Conservation (phyloP, 148 eudicot species). For the Oxyria digyna region DNA sequence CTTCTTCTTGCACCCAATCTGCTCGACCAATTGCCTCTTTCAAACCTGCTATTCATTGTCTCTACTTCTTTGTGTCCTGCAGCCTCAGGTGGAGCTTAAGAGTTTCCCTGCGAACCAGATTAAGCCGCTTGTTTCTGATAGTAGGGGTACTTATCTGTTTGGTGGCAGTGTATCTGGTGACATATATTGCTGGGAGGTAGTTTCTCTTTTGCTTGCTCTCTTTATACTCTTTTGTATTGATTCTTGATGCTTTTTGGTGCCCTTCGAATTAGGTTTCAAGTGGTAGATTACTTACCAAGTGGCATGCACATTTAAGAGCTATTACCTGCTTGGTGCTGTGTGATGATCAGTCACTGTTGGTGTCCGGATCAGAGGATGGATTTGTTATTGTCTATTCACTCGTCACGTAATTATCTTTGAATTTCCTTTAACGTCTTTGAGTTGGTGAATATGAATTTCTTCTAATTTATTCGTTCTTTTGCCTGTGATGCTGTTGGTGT, state of each 20-base stretch:
- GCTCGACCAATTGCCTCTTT: not conserved
- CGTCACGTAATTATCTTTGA: slow-evolving; percentile 30
- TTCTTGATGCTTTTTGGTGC: not conserved
- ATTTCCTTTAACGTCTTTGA: not conserved
- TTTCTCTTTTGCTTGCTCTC: not conserved
- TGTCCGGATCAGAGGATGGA: slow-evolving; percentile 93
- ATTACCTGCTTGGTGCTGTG: slow-evolving; percentile 58
- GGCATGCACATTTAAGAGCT: slow-evolving; percentile 85
- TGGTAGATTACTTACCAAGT: slow-evolving; percentile 71
- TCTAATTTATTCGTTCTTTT: not conserved
- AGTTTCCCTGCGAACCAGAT: slow-evolving; percentile 75
- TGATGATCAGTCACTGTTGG: slow-evolving; percentile 65
- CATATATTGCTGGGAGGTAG: slow-evolving; percentile 83
- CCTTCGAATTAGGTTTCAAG: slow-evolving; percentile 39
- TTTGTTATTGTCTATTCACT: slow-evolving; percentile 79
- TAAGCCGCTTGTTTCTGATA: slow-evolving; percentile 55
- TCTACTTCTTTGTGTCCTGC: slow-evolving; percentile 8
- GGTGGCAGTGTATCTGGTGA: slow-evolving; percentile 80
- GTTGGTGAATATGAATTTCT: not conserved
- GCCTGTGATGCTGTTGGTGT: not conserved
- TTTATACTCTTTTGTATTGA: not conserved
- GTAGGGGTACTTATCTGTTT: slow-evolving; percentile 57
- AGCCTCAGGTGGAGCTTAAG: slow-evolving; percentile 86
- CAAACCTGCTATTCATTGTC: not conserved
- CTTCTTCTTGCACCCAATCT: not conserved